A percentile compares a stretch with the other conserved stretches of the same genome.
Conservation (phyloP, 352 stramenopile genomes). For the Phytophthora agathidicida region DNA sequence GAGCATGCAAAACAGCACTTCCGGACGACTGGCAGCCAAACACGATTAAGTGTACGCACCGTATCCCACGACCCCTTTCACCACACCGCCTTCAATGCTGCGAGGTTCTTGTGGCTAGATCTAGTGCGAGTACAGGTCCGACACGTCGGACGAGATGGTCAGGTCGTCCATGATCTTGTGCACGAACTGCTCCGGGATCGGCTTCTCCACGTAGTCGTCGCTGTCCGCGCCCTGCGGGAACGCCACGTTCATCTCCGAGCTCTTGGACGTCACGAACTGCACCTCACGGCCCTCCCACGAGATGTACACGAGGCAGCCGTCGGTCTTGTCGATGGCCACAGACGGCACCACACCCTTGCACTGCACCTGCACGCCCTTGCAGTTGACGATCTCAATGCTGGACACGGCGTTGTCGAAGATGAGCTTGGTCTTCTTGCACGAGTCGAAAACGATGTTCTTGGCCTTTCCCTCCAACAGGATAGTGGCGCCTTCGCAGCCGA, state of each 20-base stretch:
- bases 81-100: neutral
- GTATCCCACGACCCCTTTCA: neutral
- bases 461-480: slow-evolving; percentile 98
- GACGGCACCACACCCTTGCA: slow-evolving; percentile 93
- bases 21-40: neutral
- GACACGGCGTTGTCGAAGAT: slow-evolving; percentile 97
- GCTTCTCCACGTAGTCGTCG: slow-evolving; percentile 94
- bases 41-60: slow-evolving; percentile 4
- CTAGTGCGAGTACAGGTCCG: slow-evolving; percentile 94
- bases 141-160: slow-evolving; percentile 92
- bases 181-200: slow-evolving; percentile 98
- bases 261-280: slow-evolving; percentile 97
- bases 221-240: slow-evolving; percentile 87
- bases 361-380: slow-evolving; percentile 97
- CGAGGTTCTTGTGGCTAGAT: slow-evolving; percentile 13
- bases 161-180: slow-evolving; percentile 91
- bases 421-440: slow-evolving; percentile 95
- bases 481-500: slow-evolving; percentile 93
- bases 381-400: slow-evolving; percentile 98
- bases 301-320: slow-evolving; percentile 96
- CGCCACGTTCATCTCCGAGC: slow-evolving; percentile 96
- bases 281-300: slow-evolving; percentile 90
- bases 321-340: slow-evolving; percentile 99
- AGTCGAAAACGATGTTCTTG: slow-evolving; percentile 97
- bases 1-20: slow-evolving; percentile 14